phyloP scores from a whole-genome alignment of 306 rosid species.

The Quillaja saponaria region DNA sequence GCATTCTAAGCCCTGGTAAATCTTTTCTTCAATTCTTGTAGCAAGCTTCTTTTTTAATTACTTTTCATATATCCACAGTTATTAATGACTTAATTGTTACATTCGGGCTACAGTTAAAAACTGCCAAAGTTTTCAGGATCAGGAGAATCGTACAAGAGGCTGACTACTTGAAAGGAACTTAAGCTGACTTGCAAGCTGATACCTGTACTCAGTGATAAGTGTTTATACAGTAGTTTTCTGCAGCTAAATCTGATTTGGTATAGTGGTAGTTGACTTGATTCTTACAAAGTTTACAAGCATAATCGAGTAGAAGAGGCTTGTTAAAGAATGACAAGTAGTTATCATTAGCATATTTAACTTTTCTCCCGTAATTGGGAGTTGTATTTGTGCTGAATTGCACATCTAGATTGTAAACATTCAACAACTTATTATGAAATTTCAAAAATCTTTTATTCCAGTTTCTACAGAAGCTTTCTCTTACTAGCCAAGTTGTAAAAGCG shows the following conservation, averaged over 20 bases:
- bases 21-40: not conserved
- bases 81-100: conserved; percentile 6
- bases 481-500: too few relatives aligned
- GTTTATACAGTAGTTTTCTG: conserved; percentile 1
- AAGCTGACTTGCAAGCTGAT: conserved; percentile 33
- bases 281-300: too few relatives aligned
- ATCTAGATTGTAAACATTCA: too few relatives aligned
- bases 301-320: too few relatives aligned
- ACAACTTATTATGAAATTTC: too few relatives aligned
- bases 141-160: conserved; percentile 34
- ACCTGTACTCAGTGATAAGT: conserved; percentile 12
- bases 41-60: not conserved
- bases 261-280: not conserved
- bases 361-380: too few relatives aligned
- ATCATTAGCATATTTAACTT: too few relatives aligned
- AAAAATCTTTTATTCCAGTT: too few relatives aligned
- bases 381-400: too few relatives aligned
- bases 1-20: conserved; percentile 73
- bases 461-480: too few relatives aligned
- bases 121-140: conserved; percentile 29
- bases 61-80: not conserved
- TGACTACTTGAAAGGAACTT: conserved; percentile 24
- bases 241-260: not conserved
- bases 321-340: too few relatives aligned
- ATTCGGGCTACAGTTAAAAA: conserved; percentile 48